Evolutionary conservation across 2,329 filamentous ascomycete genomes (phyloP), one percentile per base, ranked within the genome.

Genomic region (Trichothecium roseum): DNA sequence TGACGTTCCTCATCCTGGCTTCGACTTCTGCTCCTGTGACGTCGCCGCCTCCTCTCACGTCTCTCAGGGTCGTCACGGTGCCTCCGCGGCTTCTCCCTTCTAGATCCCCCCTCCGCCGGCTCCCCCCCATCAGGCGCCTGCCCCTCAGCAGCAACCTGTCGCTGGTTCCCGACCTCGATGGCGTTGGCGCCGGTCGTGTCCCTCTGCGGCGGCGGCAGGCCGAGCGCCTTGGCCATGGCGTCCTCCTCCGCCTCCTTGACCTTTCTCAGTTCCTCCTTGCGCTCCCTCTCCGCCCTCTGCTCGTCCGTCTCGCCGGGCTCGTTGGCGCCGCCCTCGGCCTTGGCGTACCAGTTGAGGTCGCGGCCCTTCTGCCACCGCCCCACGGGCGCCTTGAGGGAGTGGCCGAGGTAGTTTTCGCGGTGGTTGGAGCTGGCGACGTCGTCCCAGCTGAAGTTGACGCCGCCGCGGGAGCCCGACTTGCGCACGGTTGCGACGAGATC

Each of bases 371-470:
- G 84, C 88, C 88, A 95, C 45, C 88, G 81, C 7, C 88, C 88
- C 4, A 94, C 87, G 0, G 88, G 85, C 0, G 88, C 88, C 68
- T 89, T 94, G 39, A 95, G 63, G 40, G 84, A 91, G 63, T 95
- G 88, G 35, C 88, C 88, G 7, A 95, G 81, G 57, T 78, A 81
- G 50, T 80, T 94, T 59, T 98, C 88, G 57, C 91, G 87, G 52
- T 94, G 88, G 16, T 73, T 65, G 34, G 87, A 93, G 45, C 69
- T 78, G 55, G 89, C 81, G 53, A 98, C 89, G 47, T 95, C 87
- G 45, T 89, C 84, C 91, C 91, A 96, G 62, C 81, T 88, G 66
- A 98, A 98, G 59, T 95, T 87, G 59, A 83, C 83, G 54, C 91
- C 91, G 52, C 91, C 91, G 46, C 91, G 81, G 49, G 86, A 91